Evolutionary conservation across 345 rosid species (phyloP), one percentile per base, ranked within the genome.

Genomic region (Gossypium australe): DNA sequence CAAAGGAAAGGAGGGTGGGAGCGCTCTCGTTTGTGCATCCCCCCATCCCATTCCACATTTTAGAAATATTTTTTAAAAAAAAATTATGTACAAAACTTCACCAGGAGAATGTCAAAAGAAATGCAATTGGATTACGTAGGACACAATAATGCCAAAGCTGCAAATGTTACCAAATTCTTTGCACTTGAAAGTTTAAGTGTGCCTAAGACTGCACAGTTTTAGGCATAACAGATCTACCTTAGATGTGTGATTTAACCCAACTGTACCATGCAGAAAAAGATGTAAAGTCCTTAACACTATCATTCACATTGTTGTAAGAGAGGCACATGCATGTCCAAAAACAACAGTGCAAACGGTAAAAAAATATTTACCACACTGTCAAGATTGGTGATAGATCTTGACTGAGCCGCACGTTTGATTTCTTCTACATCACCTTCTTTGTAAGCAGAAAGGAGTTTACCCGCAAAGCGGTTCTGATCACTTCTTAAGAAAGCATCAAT

Each of bases 371-470:
- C 98, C 90, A 45, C 75, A 77, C 90, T 76, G 75, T 93, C 99
- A 72, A 95, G 95, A 81, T 93, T 79, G 7, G 87, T 81, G 67
- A 95, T 79, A 25, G 96, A 79, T 84, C 93, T 90, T 47, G 98
- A 88, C 67, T 92, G 82, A 55, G 92, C 85, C 66, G 92, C 78
- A 17, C 84, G 89, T 84, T 92, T 91, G 76, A 94, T 91, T 86
- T 94, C 99, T 87, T 94, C 99, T 44, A 87, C 51, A 66, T 91
- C 97, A 72, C 96, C 98, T 80, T 94, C 97, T 6, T 61, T 72
- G 73, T 92, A 92, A 49, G 99, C 99, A 61, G 95, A 83, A 72
- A 95, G 89, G 14, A 95, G 85, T 84, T 89, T 91, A 79, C 81
- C 84, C 52, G 93, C 99, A 72, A 87, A 81, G 68, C 94, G 89